These are phyloP conservation scores for Pascua sp. DNA, from an alignment of 1,284 basidiomycete genomes.

Conservation along the genomic window DNA sequence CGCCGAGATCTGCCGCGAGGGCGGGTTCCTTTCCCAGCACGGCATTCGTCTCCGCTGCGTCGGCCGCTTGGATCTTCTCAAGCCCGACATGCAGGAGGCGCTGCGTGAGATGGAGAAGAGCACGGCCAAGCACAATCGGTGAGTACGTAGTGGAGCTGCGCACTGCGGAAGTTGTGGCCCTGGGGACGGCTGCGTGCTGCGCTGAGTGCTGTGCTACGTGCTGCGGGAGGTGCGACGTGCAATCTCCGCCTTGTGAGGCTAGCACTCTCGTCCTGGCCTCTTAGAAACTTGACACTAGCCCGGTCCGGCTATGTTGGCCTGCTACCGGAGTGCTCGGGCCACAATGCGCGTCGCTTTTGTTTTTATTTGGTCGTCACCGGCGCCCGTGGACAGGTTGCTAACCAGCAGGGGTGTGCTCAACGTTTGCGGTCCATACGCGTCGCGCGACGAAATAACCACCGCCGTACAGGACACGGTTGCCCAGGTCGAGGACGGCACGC, in stretches of 20 bases:
- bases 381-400: too few species aligned
- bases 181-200: neutral
- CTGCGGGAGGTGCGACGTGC: too few species aligned
- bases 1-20: slow-evolving; percentile 73
- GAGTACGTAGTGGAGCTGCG: slow-evolving; percentile 21
- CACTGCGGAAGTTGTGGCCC: too few species aligned
- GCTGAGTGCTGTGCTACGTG: neutral
- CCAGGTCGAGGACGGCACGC: slow-evolving; percentile 49
- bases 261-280: too few species aligned
- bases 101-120: slow-evolving; percentile 71
- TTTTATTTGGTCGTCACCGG: too few species aligned
- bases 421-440: slow-evolving; percentile 90
- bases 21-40: slow-evolving; percentile 72
- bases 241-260: too few species aligned
- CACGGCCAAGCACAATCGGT: slow-evolving; percentile 73
- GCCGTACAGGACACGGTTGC: slow-evolving; percentile 64
- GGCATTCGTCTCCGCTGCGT: slow-evolving; percentile 82
- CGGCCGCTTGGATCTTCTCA: slow-evolving; percentile 73
- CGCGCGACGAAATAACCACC: slow-evolving; percentile 83
- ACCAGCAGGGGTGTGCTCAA: slow-evolving; percentile 76
- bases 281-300: too few species aligned
- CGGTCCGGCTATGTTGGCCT: too few species aligned
- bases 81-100: slow-evolving; percentile 67
- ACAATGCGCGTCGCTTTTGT: too few species aligned
- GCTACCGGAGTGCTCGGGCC: too few species aligned